These are phyloP conservation scores for Mycotypha africana DNA, from an alignment of 371 early-diverging fungal genomes.

Conservation along the genomic window DNA sequence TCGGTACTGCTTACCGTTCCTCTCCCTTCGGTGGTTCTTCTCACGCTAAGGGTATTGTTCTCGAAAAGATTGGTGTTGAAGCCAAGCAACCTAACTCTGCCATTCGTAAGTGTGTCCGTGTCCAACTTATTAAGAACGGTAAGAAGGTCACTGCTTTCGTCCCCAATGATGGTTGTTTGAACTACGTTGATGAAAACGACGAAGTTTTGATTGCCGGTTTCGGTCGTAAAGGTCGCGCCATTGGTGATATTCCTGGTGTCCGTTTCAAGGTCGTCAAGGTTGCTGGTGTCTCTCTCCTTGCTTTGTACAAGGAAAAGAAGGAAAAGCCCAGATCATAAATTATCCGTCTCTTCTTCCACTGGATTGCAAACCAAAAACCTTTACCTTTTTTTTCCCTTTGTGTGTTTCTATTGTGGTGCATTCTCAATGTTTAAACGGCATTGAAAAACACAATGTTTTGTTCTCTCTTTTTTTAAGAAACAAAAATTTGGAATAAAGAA, in stretches of 20 bases:
- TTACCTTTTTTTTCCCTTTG: neutral
- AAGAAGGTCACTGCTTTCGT: slow-evolving; percentile 99
- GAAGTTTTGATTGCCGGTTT: slow-evolving; percentile 96
- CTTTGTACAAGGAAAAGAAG: slow-evolving; percentile 99
- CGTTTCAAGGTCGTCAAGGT: slow-evolving; percentile 99
- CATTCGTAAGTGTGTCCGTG: slow-evolving; percentile 99
- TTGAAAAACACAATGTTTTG: no score
- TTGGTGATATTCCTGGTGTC: slow-evolving; percentile 99
- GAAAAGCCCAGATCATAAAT: slow-evolving; percentile 97
- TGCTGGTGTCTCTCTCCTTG: slow-evolving; percentile 98
- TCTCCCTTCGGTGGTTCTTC: slow-evolving; percentile 99
- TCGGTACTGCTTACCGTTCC: slow-evolving; percentile 97
- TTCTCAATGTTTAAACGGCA: no score
- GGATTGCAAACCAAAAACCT: no score
- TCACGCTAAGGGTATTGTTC: slow-evolving; percentile 99
- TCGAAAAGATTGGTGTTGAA: slow-evolving; percentile 99
- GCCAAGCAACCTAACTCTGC: slow-evolving; percentile 99
- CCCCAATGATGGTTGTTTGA: slow-evolving; percentile 99
- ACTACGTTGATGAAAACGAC: slow-evolving; percentile 98
- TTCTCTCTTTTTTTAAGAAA: no score
- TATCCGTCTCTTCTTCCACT: neutral
- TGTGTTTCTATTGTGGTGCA: neutral
- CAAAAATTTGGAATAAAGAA: no score
- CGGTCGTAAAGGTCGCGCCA: slow-evolving; percentile 83
- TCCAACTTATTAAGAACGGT: slow-evolving; percentile 99